phyloP scores from a whole-genome alignment of 2,329 filamentous ascomycete species.

The Scedosporium boydii region DNA sequence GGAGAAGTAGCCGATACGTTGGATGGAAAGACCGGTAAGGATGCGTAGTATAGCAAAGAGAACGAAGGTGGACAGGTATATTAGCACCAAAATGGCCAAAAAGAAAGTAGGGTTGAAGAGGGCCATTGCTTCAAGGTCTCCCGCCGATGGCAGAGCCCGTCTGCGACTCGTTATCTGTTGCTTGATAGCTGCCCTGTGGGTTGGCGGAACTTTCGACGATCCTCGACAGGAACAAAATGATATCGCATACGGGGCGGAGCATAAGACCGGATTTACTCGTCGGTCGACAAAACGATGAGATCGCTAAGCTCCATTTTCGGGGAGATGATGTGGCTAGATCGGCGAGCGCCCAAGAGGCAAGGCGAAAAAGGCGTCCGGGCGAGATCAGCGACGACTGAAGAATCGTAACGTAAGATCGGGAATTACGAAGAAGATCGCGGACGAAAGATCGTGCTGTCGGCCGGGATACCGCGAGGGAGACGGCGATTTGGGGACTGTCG shows the following conservation, averaged over 20 bases:
- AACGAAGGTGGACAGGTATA: slow-evolving; percentile 87
- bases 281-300: background rate
- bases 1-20: slow-evolving; percentile 87
- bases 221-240: background rate
- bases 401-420: background rate
- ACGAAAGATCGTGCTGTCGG: background rate
- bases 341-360: background rate
- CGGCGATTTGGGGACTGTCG: background rate
- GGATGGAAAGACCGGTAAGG: slow-evolving; percentile 87
- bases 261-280: background rate
- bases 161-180: background rate
- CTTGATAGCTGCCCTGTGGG: background rate
- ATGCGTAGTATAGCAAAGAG: slow-evolving; percentile 89
- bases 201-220: background rate
- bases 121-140: slow-evolving; percentile 36
- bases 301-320: background rate
- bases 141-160: background rate
- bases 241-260: background rate
- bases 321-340: background rate
- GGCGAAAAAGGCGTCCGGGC: background rate
- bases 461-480: background rate
- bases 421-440: background rate
- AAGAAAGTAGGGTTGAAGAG: slow-evolving; percentile 70
- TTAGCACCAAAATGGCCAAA: slow-evolving; percentile 72
- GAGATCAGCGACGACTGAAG: background rate